phyloP scores from a whole-genome alignment of 2,329 filamentous ascomycete species.

The Ceratocystis diversiconidia region DNA sequence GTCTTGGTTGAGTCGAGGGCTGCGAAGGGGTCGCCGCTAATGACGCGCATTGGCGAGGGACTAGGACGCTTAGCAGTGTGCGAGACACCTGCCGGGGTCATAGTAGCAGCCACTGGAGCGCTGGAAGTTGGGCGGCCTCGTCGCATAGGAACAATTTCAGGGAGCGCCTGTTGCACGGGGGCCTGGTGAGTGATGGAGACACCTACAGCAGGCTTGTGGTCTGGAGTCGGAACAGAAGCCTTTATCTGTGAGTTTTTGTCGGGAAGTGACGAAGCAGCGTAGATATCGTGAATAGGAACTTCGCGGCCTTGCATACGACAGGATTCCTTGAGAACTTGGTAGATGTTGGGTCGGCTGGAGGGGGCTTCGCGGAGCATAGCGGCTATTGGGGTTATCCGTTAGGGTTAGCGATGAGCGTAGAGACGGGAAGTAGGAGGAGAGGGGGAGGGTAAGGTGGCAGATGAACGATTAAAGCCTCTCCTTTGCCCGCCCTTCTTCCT shows the following conservation, averaged over 20 bases:
- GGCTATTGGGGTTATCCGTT: constrained; percentile 34
- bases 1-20: constrained; percentile 57
- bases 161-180: constrained; percentile 57
- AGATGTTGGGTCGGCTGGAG: constrained; percentile 71
- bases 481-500: too few species aligned
- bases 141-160: constrained; percentile 87
- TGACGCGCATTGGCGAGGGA: constrained; percentile 55
- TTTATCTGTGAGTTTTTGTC: constrained; percentile 41
- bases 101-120: constrained; percentile 17
- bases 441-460: neutral
- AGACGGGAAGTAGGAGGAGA: neutral
- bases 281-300: constrained; percentile 79
- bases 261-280: constrained; percentile 47
- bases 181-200: constrained; percentile 67
- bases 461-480: too few species aligned
- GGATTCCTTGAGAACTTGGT: constrained; percentile 75
- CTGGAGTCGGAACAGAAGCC: constrained; percentile 40
- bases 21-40: constrained; percentile 72
- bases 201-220: constrained; percentile 48
- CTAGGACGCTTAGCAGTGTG: constrained; percentile 29
- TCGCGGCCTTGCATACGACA: constrained; percentile 81
- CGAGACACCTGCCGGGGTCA: neutral
- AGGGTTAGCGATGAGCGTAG: constrained; percentile 7
- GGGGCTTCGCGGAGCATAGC: constrained; percentile 85
- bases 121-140: constrained; percentile 50